Percentiles rank a stretch among this genome's conserved stretches.
Evolutionary conservation across 306 rosid genomes (phyloP).

Genomic region (Mimosa bimucronata): DNA sequence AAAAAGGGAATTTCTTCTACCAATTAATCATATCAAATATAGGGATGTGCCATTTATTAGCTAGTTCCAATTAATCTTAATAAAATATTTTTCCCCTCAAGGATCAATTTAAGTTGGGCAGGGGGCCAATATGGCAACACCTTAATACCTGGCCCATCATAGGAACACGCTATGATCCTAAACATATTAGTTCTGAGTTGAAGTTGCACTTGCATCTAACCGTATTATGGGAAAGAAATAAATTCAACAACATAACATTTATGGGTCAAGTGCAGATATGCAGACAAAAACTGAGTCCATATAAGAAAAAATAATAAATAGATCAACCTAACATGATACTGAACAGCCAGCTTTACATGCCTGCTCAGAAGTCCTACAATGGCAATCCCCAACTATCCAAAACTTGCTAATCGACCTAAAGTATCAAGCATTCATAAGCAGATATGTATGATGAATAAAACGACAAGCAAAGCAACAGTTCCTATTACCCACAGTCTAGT

Average conservation of each 20-base stretch:
- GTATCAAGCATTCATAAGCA: background rate
- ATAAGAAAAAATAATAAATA: background rate
- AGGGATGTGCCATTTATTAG: background rate
- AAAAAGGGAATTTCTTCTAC: background rate
- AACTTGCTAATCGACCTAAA: conserved; percentile 18
- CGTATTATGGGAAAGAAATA: background rate
- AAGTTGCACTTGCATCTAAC: background rate
- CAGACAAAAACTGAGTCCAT: background rate
- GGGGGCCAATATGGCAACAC: background rate
- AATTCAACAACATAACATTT: background rate
- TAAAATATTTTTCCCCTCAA: background rate
- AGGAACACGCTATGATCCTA: background rate
- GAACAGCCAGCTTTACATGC: conserved; percentile 27
- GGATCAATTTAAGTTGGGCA: conserved; percentile 6
- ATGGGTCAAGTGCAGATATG: background rate
- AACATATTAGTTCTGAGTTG: background rate
- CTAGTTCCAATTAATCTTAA: background rate
- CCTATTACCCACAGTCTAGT: conserved; percentile 18
- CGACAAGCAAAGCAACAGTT: conserved; percentile 23
- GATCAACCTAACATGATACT: background rate
- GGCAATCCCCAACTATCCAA: conserved; percentile 30
- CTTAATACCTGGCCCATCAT: background rate
- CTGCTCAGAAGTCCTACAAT: conserved; percentile 13
- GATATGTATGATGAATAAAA: conserved; percentile 23
- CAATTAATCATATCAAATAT: background rate